phyloP scores from a whole-genome alignment of 192 early-diverging fungal genomes.

The Backusella tarrabulga region DNA sequence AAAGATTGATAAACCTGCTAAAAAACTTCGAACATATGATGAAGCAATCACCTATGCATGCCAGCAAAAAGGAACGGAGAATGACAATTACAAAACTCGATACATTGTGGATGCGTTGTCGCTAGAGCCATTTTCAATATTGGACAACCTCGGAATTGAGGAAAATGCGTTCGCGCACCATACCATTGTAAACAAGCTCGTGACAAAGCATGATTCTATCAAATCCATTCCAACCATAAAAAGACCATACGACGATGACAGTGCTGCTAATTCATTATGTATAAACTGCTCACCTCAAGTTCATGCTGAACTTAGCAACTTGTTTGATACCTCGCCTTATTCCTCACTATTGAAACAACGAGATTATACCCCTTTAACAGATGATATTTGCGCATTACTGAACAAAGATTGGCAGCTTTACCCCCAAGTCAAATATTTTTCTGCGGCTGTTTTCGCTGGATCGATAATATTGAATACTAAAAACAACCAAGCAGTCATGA shows the following conservation, averaged over 20 bases:
- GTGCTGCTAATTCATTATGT: conserved; percentile 6
- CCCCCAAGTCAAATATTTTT: conserved; percentile 23
- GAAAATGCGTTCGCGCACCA: conserved; percentile 5
- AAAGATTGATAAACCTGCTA: not conserved
- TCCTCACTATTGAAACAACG: conserved; percentile 4
- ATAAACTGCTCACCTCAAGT: conserved; percentile 7
- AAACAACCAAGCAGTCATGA: conserved; percentile 21
- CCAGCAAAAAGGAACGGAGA: not conserved
- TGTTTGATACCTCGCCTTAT: conserved; percentile 17
- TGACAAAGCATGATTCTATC: not conserved
- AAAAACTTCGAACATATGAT: not conserved
- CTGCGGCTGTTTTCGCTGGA: conserved; percentile 23
- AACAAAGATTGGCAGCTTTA: conserved; percentile 32
- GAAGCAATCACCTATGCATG: not conserved
- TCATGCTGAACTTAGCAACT: conserved; percentile 2
- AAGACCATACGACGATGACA: not conserved
- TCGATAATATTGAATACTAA: conserved; percentile 19
- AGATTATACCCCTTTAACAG: conserved; percentile 1
- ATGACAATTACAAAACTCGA: not conserved
- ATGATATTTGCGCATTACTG: conserved; percentile 6
- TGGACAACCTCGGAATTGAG: not conserved
- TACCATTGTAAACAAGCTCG: not conserved
- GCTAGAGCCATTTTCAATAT: not conserved
- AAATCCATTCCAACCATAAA: not conserved
- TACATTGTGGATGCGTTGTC: not conserved